Conservation (phyloP, 1,284 basidiomycete genomes). For the Mycena citricolor region DNA sequence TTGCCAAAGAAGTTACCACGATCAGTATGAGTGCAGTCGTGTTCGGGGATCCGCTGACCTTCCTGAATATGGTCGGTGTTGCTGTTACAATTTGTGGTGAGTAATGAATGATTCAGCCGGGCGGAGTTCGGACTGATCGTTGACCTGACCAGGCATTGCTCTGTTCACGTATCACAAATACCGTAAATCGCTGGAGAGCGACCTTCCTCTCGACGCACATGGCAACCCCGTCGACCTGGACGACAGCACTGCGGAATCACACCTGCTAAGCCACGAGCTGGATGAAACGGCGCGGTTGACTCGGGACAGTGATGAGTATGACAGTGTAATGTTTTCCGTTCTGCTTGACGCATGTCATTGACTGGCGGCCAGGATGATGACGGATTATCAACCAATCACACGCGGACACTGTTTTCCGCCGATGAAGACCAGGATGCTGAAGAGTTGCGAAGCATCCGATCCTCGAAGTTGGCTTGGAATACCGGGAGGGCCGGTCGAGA, state of each 20-base stretch:
- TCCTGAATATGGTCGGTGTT: constrained; percentile 89
- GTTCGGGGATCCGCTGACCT: constrained; percentile 91
- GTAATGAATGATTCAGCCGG: constrained; percentile 34
- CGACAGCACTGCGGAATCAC: constrained; percentile 32
- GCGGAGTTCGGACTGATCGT: constrained; percentile 4
- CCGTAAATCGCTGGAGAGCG: constrained; percentile 73
- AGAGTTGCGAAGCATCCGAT: constrained; percentile 37
- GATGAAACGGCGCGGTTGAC: constrained; percentile 36
- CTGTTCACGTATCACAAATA: constrained; percentile 92
- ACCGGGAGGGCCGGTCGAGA: too few species aligned
- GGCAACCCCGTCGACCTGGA: constrained; percentile 61
- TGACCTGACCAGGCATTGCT: constrained; percentile 61
- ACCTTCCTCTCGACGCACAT: constrained; percentile 66
- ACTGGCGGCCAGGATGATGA: constrained; percentile 25
- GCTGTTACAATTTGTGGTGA: constrained; percentile 83
- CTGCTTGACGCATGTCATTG: constrained; percentile 13
- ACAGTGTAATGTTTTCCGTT: constrained; percentile 28
- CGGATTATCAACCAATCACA: constrained; percentile 26
- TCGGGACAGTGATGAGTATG: constrained; percentile 33
- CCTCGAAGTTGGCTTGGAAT: constrained; percentile 36
- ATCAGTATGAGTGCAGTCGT: constrained; percentile 90
- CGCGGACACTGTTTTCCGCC: constrained; percentile 34
- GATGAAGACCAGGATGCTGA: constrained; percentile 30
- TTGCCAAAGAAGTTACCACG: constrained; percentile 97
- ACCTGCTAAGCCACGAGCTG: constrained; percentile 35